A percentile compares a stretch with the other conserved stretches of the same genome.
These are phyloP conservation scores for Halenospora varia DNA, from an alignment of 495 filamentous ascomycete genomes.

Conservation along the genomic window DNA sequence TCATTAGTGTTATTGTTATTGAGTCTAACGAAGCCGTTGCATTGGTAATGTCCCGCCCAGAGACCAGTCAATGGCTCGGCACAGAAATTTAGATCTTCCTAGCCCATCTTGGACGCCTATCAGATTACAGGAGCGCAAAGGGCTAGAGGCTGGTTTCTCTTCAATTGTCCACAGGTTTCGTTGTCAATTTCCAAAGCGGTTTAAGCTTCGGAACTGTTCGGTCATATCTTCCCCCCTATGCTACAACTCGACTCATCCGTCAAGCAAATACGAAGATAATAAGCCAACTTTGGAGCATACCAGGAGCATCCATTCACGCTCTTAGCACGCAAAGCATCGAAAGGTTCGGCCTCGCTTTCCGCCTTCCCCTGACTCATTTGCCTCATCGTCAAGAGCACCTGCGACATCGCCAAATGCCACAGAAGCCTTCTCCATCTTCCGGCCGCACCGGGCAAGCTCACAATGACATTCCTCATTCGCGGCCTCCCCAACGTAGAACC, in stretches of 20 bases:
- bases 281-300: neutral
- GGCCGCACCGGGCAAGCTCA: too few species aligned
- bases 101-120: too few species aligned
- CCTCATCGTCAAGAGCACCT: neutral
- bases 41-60: neutral
- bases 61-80: neutral
- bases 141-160: too few species aligned
- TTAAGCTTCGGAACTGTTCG: too few species aligned
- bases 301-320: neutral
- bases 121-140: too few species aligned
- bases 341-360: neutral
- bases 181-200: too few species aligned
- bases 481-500: neutral
- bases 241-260: neutral
- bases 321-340: neutral
- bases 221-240: too few species aligned
- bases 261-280: neutral
- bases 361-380: neutral
- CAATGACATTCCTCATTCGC: neutral
- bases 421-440: too few species aligned
- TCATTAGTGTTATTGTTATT: neutral
- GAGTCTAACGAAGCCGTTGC: neutral
- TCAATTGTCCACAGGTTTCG: too few species aligned
- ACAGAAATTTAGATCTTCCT: neutral
- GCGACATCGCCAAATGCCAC: too few species aligned